Conservation (phyloP, 805 yeast genomes). For the Monosporozyma servazzii region DNA sequence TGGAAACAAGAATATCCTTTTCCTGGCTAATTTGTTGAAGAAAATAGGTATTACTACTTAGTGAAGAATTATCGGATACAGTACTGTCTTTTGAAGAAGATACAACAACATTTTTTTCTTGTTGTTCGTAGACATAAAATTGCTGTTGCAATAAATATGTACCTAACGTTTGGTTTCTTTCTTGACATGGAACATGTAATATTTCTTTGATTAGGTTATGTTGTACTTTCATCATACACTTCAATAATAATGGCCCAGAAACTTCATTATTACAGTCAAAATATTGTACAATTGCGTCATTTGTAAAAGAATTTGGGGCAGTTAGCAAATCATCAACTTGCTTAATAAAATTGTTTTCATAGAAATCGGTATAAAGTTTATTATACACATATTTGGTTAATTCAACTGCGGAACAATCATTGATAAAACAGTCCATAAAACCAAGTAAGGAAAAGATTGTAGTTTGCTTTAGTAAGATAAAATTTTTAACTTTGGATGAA, state of each 20-base stretch:
- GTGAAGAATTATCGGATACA: background rate
- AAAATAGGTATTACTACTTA: conserved; percentile 16
- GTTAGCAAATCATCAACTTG: conserved; percentile 13
- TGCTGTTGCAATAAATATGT: conserved; percentile 7
- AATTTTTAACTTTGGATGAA: conserved; percentile 12
- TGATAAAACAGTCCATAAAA: conserved; percentile 28
- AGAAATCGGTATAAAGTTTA: conserved; percentile 8
- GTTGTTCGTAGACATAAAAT: conserved; percentile 5
- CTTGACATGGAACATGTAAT: conserved; percentile 6
- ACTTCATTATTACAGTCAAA: conserved; percentile 24
- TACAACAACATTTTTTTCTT: conserved; percentile 1
- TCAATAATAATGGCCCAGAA: conserved; percentile 17
- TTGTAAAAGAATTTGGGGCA: conserved; percentile 14
- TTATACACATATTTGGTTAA: conserved; percentile 15
- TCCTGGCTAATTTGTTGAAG: conserved; percentile 19
- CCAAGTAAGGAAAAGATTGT: conserved; percentile 32
- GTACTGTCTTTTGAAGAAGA: background rate
- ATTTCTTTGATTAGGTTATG: conserved; percentile 10
- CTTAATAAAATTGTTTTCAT: conserved; percentile 11
- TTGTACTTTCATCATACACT: conserved; percentile 19
- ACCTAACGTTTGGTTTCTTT: conserved; percentile 2
- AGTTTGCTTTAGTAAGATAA: conserved; percentile 9
- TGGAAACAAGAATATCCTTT: conserved; percentile 25
- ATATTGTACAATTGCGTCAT: conserved; percentile 25
- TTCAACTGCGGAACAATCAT: conserved; percentile 9